Evolutionary conservation across 495 filamentous ascomycete species (phyloP).

Genomic region (Umbilicaria muhlenbergii): DNA sequence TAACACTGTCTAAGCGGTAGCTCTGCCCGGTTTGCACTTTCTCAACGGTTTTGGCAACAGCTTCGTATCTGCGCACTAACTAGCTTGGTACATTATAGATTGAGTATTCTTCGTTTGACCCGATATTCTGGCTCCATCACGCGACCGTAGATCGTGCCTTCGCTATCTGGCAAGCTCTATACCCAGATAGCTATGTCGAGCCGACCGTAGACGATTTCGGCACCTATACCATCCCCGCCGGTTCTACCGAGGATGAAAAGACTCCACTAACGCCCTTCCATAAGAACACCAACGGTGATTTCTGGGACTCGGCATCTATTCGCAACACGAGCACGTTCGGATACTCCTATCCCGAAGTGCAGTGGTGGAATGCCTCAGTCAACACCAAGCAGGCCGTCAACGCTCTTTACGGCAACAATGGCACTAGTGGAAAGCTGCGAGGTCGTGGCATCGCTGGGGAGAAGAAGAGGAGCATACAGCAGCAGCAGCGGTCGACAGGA

Average conservation of each 20-base stretch:
- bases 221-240: constrained; percentile 33
- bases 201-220: constrained; percentile 26
- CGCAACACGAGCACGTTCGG: constrained; percentile 24
- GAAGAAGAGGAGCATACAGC: background rate
- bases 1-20: background rate
- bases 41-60: no score
- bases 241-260: constrained; percentile 18
- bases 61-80: background rate
- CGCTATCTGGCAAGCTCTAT: constrained; percentile 53
- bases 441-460: constrained; percentile 2
- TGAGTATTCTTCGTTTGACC: constrained; percentile 37
- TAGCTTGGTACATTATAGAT: constrained; percentile 4
- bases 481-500: background rate
- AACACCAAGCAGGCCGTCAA: constrained; percentile 28
- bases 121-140: constrained; percentile 34
- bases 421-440: constrained; percentile 13
- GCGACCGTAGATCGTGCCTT: constrained; percentile 41
- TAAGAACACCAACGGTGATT: constrained; percentile 14
- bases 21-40: background rate
- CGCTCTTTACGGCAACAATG: constrained; percentile 31
- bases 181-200: constrained; percentile 42
- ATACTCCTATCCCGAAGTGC: constrained; percentile 47
- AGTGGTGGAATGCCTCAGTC: constrained; percentile 12
- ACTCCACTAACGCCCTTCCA: constrained; percentile 27
- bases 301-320: constrained; percentile 21